Conservation (phyloP, 371 early-diverging fungal genomes). For the Mortierella sp. region DNA sequence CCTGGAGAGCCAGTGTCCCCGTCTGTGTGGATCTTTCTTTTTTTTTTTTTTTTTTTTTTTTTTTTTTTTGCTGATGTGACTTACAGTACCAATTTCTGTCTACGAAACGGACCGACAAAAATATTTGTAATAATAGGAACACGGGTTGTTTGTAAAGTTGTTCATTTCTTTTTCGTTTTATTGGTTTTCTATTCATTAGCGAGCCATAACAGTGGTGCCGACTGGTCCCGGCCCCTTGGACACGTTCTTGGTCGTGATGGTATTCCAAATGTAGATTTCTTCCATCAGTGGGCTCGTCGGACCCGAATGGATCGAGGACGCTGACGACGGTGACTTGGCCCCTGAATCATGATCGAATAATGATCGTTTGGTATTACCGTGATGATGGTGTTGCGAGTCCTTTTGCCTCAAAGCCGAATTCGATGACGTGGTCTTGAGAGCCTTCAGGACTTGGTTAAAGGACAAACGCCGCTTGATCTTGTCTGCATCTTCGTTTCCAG, state of each 20-base stretch:
- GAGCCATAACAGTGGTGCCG: too few species aligned
- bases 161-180: too few species aligned
- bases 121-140: too few species aligned
- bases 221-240: too few species aligned
- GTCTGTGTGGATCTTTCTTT: background rate
- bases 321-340: background rate
- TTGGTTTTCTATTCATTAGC: too few species aligned
- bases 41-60: background rate
- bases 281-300: background rate
- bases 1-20: background rate
- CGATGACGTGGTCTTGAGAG: constrained; percentile 5
- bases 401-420: too few species aligned
- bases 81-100: too few species aligned
- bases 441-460: constrained; percentile 25
- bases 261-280: constrained; percentile 35
- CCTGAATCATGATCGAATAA: constrained; percentile 6
- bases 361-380: background rate
- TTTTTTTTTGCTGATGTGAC: background rate
- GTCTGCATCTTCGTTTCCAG: too few species aligned
- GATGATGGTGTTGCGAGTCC: constrained; percentile 2
- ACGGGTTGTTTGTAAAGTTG: too few species aligned
- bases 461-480: constrained; percentile 38
- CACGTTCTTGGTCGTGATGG: constrained; percentile 33
- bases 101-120: too few species aligned
- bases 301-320: constrained; percentile 6